phyloP scores from a whole-genome alignment of 2,329 filamentous ascomycete species.

The Colletotrichum australisinense region DNA sequence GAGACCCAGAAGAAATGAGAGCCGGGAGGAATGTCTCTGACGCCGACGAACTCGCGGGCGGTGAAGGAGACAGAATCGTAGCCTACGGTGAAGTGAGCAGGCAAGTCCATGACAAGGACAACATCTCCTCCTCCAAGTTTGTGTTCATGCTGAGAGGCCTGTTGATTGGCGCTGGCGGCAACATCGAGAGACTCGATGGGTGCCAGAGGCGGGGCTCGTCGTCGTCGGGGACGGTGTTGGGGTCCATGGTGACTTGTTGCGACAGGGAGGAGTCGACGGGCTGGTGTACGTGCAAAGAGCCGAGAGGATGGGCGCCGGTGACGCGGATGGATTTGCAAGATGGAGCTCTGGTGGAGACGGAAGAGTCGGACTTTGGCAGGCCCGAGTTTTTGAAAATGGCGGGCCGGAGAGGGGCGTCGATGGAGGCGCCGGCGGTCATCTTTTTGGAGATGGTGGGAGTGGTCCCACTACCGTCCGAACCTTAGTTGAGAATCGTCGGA shows the following conservation, averaged over 20 bases:
- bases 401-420: conserved; percentile 35
- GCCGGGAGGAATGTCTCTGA: conserved; percentile 66
- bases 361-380: conserved; percentile 51
- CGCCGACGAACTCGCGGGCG: conserved; percentile 60
- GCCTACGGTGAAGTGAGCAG: conserved; percentile 62
- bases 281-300: conserved; percentile 54
- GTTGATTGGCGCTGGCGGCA: conserved; percentile 26
- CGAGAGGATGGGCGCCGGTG: conserved; percentile 54
- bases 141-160: conserved; percentile 36
- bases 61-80: conserved; percentile 64
- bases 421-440: conserved; percentile 29
- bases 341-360: conserved; percentile 43
- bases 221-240: conserved; percentile 35
- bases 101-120: conserved; percentile 64
- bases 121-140: conserved; percentile 58
- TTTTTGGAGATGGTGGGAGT: background rate
- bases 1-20: conserved; percentile 71
- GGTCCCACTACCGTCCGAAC: conserved; percentile 11
- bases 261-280: conserved; percentile 37
- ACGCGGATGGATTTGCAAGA: conserved; percentile 49
- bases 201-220: conserved; percentile 47
- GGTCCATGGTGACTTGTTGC: conserved; percentile 35
- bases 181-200: conserved; percentile 19
- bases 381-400: conserved; percentile 34
- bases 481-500: background rate